Base-by-base conservation (phyloP, 2,329 filamentous ascomycete genomes). In the Aquanectria penicillioides region DNA sequence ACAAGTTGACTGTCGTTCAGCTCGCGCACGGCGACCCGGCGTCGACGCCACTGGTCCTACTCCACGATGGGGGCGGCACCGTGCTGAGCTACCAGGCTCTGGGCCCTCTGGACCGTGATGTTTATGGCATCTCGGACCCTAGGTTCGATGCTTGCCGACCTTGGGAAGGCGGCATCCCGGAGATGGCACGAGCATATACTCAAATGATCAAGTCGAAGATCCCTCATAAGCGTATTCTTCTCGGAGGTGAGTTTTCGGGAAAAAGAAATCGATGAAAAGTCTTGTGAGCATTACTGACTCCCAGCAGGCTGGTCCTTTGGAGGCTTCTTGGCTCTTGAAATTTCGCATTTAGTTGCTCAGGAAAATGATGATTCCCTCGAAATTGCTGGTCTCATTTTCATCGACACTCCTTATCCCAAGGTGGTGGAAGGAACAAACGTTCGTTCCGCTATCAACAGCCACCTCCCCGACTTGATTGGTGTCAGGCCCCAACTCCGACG, bases 31-130 rank as follows among this genome's bases (percentile, higher is more conserved):
- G 49, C 37, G 44, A 53, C 38, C 26, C 49, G 37, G 34, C 49
- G 37, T 53, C 49, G 18, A 53, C 49, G 31, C 49, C 49, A 38
- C 49, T 53, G 49, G 49, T 53, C 29, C 38, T 53, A 22, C 49
- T 53, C 38, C 49, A 53, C 38, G 49, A 53, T 53, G 49, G 49
- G 26, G 49, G 49, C 28, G 49, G 49, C 28, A 53, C 49, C n/a
- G 49, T 53, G 37, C 44, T 53, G 49, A 53, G 49, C 31, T 53
- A 53, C 49, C 49, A 53, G 38, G 49, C 49, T 18, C 38, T 53
- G 49, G 49, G 49, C 28, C 49, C 49, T 53, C 49, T 53, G 38
- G 49, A 53, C 23, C 37, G 49, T 20, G 49, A 53, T 53, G 49
- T 53, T 17, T 53, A 53, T 18, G 49, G 49, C 29, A 53, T 53